phyloP scores from a whole-genome alignment of 768 basidiomycete genomes.

The Aureoboletus auriporus region DNA sequence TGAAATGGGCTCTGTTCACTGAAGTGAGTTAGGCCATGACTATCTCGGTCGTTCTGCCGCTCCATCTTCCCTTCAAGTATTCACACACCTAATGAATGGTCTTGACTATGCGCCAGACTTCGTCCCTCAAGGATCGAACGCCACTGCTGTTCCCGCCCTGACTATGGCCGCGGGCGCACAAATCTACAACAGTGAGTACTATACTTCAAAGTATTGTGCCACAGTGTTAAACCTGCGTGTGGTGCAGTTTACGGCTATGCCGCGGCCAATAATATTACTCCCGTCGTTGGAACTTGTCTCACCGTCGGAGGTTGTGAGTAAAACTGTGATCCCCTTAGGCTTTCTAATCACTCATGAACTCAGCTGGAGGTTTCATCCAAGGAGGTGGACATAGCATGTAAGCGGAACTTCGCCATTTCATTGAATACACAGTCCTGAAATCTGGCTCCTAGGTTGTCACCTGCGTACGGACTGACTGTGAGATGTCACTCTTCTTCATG shows the following conservation, averaged over 20 bases:
- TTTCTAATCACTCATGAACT: neutral
- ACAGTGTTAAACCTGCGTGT: neutral
- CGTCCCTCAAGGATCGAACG: conserved; percentile 15
- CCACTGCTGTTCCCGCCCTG: conserved; percentile 13
- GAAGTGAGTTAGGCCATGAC: conserved; percentile 16
- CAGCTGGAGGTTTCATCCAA: conserved; percentile 46
- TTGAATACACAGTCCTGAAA: neutral
- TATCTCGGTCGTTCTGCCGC: conserved; percentile 19
- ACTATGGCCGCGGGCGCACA: conserved; percentile 19
- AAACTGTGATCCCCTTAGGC: neutral
- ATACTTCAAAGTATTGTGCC: too few species aligned
- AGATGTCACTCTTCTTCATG: neutral
- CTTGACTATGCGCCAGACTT: conserved; percentile 16
- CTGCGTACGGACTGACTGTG: conserved; percentile 41
- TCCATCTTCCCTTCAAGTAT: conserved; percentile 23
- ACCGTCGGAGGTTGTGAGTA: conserved; percentile 18
- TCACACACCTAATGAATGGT: conserved; percentile 14
- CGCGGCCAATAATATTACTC: conserved; percentile 10
- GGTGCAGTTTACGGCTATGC: conserved; percentile 18
- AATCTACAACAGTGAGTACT: conserved; percentile 8
- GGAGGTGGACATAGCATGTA: conserved; percentile 45
- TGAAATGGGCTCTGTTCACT: neutral
- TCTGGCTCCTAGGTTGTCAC: conserved; percentile 24
- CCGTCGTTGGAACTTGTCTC: conserved; percentile 15
- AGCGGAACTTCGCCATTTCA: neutral